phyloP scores from a whole-genome alignment of 148 eudicot genomes.

The Gaultheria prostrata region DNA sequence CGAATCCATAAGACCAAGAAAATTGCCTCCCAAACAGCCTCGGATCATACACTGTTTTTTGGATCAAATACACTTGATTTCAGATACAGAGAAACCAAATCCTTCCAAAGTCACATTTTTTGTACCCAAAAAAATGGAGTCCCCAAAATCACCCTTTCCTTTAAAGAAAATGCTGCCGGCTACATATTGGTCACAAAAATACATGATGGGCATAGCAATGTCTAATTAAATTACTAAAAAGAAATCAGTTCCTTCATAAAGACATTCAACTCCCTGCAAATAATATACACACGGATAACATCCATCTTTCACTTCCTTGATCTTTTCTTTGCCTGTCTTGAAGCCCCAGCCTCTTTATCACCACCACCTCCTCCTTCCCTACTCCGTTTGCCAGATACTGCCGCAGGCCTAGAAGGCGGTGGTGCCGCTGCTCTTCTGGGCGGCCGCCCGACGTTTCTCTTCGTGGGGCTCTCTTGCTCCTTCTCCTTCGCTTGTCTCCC shows the following conservation, averaged over 20 bases:
- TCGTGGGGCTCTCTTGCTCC: slow-evolving; percentile 27
- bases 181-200: slow-evolving; percentile 4
- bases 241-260: neutral
- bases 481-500: slow-evolving; percentile 17
- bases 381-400: slow-evolving; percentile 32
- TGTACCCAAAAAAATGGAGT: neutral
- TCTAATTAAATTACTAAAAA: neutral
- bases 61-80: neutral
- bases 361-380: slow-evolving; percentile 30
- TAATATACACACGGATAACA: neutral
- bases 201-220: neutral
- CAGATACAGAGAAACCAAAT: neutral
- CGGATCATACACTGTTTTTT: too few relatives aligned
- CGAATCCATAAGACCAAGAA: too few relatives aligned
- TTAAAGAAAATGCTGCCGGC: neutral
- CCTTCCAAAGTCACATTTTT: neutral
- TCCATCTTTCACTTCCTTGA: slow-evolving; percentile 34
- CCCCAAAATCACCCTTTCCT: neutral
- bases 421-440: slow-evolving; percentile 43
- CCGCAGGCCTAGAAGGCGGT: neutral
- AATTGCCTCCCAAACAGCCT: too few relatives aligned
- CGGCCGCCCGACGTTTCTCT: slow-evolving; percentile 38
- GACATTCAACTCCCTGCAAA: neutral
- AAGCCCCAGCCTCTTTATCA: slow-evolving; percentile 23
- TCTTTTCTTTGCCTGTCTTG: slow-evolving; percentile 45